Conservation (phyloP, 2,329 filamentous ascomycete species). For the Apiospora saccharicola region DNA sequence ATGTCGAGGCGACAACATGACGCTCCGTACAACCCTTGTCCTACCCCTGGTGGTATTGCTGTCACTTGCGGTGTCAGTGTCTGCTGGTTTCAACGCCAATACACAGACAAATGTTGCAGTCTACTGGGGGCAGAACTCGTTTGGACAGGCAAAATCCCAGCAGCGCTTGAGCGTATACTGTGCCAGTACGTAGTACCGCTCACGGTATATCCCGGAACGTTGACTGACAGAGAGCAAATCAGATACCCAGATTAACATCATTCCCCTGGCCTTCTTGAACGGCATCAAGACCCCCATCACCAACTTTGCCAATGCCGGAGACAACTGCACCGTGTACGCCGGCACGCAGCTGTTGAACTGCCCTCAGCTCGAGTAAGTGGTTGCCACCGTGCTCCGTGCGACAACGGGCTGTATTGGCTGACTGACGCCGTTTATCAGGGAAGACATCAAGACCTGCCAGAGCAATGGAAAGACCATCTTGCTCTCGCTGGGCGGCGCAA, state of each 20-base stretch:
- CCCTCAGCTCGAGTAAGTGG: conserved; percentile 67
- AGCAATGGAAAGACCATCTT: conserved; percentile 72
- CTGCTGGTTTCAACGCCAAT: conserved; percentile 54
- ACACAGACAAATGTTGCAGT: conserved; percentile 64
- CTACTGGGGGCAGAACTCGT: conserved; percentile 77
- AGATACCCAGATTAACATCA: conserved; percentile 61
- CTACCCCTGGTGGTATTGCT: conserved; percentile 28
- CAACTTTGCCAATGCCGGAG: conserved; percentile 71
- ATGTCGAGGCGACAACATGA: neutral
- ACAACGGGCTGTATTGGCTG: too few relatives aligned
- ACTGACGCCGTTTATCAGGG: too few relatives aligned
- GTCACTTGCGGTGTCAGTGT: conserved; percentile 38
- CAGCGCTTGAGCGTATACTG: conserved; percentile 66
- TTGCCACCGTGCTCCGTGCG: conserved; percentile 21
- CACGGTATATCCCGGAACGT: neutral
- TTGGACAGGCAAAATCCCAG: conserved; percentile 56
- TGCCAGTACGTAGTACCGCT: conserved; percentile 53
- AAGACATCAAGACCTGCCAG: conserved; percentile 68
- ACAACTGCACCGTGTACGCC: conserved; percentile 65
- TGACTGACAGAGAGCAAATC: conserved; percentile 30
- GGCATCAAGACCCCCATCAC: conserved; percentile 61
- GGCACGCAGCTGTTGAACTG: conserved; percentile 68
- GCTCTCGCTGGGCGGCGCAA: conserved; percentile 75
- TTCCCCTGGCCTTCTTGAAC: conserved; percentile 70
- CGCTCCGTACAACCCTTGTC: neutral